Percentiles rank a stretch among this genome's conserved stretches.
phyloP scores from a whole-genome alignment of 108 stramenopile genomes.

The Chaetoceros tenuissimus region DNA sequence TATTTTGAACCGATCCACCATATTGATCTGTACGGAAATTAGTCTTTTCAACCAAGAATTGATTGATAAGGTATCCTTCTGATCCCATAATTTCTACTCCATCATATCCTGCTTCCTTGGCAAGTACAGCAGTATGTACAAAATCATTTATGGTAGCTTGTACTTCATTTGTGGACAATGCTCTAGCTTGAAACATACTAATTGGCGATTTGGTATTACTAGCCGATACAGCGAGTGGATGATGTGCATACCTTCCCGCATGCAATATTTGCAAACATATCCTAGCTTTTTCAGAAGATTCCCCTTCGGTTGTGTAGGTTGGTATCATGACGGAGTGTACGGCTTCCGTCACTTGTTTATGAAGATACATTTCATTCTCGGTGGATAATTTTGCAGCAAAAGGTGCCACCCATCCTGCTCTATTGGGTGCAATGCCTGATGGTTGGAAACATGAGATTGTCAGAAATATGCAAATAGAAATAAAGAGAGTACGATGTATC shows the following conservation, averaged over 20 bases:
- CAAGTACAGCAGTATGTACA: slow-evolving; percentile 75
- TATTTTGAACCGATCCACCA: slow-evolving; percentile 80
- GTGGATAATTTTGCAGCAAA: slow-evolving; percentile 87
- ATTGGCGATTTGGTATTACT: slow-evolving; percentile 86
- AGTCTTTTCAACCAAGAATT: slow-evolving; percentile 84
- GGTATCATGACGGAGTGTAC: slow-evolving; percentile 79
- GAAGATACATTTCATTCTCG: slow-evolving; percentile 67
- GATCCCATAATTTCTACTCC: slow-evolving; percentile 98
- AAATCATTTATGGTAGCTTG: slow-evolving; percentile 84
- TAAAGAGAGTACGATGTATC: no score
- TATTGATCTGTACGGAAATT: slow-evolving; percentile 90
- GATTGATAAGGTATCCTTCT: slow-evolving; percentile 96
- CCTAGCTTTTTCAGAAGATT: slow-evolving; percentile 29
- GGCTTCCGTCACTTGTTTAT: slow-evolving; percentile 83
- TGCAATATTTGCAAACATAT: slow-evolving; percentile 92
- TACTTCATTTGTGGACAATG: slow-evolving; percentile 57
- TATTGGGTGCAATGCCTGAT: slow-evolving; percentile 92
- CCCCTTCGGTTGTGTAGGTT: slow-evolving; percentile 18
- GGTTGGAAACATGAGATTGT: no score
- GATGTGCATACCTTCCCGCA: slow-evolving; percentile 92
- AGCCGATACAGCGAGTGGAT: slow-evolving; percentile 89
- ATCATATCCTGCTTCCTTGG: slow-evolving; percentile 92
- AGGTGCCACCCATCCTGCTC: slow-evolving; percentile 86
- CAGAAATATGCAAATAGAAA: no score
- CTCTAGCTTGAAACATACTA: slow-evolving; percentile 70